Conservation (phyloP, 169 alveolate genomes). For the Babesia bigemina region DNA sequence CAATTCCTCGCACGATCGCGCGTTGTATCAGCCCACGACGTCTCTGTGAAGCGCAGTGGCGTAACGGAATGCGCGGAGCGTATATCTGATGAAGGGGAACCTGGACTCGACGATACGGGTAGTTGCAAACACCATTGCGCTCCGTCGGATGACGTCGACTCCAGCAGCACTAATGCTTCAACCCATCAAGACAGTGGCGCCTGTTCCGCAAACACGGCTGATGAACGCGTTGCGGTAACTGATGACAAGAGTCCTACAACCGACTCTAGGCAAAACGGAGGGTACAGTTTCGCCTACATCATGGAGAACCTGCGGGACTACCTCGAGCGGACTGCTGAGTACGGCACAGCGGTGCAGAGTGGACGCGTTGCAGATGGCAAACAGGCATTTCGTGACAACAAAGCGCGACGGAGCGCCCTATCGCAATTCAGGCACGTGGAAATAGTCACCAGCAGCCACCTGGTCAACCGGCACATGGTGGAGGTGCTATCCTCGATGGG, state of each 20-base stretch:
- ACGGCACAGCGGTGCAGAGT: not conserved
- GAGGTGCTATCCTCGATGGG: slow-evolving; percentile 48
- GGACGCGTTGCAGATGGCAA: not conserved
- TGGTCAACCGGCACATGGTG: slow-evolving; percentile 35
- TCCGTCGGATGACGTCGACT: no score
- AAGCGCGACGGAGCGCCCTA: not conserved
- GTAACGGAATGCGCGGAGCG: not conserved
- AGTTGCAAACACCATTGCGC: no score
- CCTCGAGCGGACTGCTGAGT: not conserved
- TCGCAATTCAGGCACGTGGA: slow-evolving; percentile 41
- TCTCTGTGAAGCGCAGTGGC: not conserved
- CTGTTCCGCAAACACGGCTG: no score
- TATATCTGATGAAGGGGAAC: not conserved
- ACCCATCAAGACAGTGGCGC: no score
- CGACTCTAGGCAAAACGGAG: not conserved
- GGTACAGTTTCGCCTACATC: slow-evolving; percentile 7
- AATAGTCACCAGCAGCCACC: slow-evolving; percentile 11
- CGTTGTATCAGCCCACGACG: slow-evolving; percentile 4
- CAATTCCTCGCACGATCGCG: slow-evolving; percentile 22
- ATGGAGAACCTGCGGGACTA: slow-evolving; percentile 34
- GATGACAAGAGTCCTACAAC: no score
- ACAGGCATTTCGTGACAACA: not conserved
- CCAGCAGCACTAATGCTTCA: no score
- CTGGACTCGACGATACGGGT: no score
- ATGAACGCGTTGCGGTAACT: no score